phyloP scores from a whole-genome alignment of 2,329 filamentous ascomycete species.

The Reticulascus tulasneorum region DNA sequence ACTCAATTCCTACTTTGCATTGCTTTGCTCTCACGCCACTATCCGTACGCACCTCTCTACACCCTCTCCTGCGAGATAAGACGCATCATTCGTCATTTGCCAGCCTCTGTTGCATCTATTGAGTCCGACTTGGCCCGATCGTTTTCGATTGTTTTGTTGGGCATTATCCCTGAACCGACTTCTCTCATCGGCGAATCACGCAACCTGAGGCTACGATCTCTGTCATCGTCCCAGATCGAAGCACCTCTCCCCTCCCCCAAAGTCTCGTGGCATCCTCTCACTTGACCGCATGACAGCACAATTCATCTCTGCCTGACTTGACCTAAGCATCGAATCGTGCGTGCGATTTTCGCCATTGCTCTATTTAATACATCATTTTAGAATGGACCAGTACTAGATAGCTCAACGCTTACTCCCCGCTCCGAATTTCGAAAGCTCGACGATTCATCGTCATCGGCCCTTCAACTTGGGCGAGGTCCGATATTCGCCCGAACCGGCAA shows the following conservation, averaged over 20 bases:
- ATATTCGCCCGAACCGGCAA: conserved; percentile 1
- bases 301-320: conserved; percentile 4
- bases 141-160: conserved; percentile 9
- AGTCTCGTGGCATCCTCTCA: conserved; percentile 17
- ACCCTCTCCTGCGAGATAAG: no score
- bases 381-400: no score
- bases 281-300: conserved; percentile 16
- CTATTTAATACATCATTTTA: no score
- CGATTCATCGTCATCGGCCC: background rate
- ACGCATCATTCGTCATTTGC: no score
- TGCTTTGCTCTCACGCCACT: no score
- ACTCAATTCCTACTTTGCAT: no score
- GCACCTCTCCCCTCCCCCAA: conserved; percentile 5
- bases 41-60: no score
- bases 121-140: no score
- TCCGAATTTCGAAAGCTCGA: background rate
- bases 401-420: background rate
- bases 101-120: no score
- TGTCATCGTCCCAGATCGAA: conserved; percentile 14
- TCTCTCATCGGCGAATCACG: conserved; percentile 13
- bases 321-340: no score
- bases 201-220: conserved; percentile 6
- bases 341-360: no score
- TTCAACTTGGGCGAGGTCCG: no score
- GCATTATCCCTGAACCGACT: conserved; percentile 13